Percentiles rank a stretch among this genome's conserved stretches.
Conservation (phyloP, 495 filamentous ascomycete species). For the Penicillium egyptiacum region DNA sequence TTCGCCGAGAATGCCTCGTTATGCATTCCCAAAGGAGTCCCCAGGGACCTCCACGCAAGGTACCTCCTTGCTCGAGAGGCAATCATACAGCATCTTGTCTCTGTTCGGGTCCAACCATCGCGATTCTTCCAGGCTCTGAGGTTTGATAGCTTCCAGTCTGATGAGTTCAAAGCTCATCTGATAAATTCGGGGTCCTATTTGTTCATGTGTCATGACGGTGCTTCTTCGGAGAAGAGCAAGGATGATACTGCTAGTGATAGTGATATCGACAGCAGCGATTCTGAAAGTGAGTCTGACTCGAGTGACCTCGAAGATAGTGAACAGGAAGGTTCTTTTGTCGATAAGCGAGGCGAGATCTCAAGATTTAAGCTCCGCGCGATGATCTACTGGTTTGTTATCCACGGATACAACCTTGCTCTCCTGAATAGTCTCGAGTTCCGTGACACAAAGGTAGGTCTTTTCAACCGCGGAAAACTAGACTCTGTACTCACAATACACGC, state of each 20-base stretch:
- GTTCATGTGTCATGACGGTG: slow-evolving; percentile 68
- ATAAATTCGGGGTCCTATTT: slow-evolving; percentile 55
- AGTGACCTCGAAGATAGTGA: background rate
- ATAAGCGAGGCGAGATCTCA: background rate
- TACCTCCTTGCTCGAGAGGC: slow-evolving; percentile 60
- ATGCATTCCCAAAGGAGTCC: slow-evolving; percentile 15
- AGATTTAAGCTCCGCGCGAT: slow-evolving; percentile 42
- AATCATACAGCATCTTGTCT: slow-evolving; percentile 61
- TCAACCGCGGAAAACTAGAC: background rate
- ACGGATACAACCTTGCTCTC: slow-evolving; percentile 57
- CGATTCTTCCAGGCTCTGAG: slow-evolving; percentile 8
- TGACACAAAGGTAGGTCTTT: slow-evolving; percentile 55
- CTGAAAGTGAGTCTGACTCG: background rate
- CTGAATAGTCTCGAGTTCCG: slow-evolving; percentile 58
- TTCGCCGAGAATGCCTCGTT: slow-evolving; percentile 45
- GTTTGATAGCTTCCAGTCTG: slow-evolving; percentile 48
- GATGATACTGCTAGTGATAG: slow-evolving; percentile 3
- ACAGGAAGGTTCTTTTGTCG: background rate
- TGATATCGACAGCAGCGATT: background rate
- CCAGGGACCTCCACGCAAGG: slow-evolving; percentile 32
- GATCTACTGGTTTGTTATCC: slow-evolving; percentile 47
- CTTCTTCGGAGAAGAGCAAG: slow-evolving; percentile 13
- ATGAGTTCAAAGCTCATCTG: slow-evolving; percentile 55
- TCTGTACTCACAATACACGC: background rate
- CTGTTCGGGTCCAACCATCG: slow-evolving; percentile 2